Conservation (phyloP, 2,329 filamentous ascomycete species). For the Penicillium janthinellum region DNA sequence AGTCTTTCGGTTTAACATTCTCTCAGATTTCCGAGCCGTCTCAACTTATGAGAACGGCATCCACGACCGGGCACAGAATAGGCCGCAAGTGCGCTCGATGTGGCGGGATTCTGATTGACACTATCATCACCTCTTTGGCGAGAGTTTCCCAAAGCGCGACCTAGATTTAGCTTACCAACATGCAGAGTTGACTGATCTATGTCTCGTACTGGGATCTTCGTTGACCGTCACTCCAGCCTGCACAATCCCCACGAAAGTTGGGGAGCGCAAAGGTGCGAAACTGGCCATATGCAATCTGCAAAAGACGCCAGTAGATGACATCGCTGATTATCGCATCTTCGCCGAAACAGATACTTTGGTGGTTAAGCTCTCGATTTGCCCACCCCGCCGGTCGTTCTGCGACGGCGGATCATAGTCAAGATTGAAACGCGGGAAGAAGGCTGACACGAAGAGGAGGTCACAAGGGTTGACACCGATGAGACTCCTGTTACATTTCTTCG, state of each 20-base stretch:
- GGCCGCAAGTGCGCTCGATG: constrained; percentile 45
- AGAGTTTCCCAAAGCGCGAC: constrained; percentile 20
- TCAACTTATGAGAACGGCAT: constrained; percentile 46
- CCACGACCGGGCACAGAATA: constrained; percentile 48
- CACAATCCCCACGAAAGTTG: constrained; percentile 40
- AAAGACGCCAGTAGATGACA: constrained; percentile 43
- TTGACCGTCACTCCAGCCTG: constrained; percentile 49
- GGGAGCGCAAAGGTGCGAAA: constrained; percentile 28
- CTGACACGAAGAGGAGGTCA: constrained; percentile 4
- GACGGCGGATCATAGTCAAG: constrained; percentile 4
- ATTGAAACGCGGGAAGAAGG: constrained; percentile 6
- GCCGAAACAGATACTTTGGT: constrained; percentile 5
- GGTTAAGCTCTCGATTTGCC: neutral
- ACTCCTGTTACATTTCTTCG: constrained; percentile 11
- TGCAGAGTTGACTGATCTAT: constrained; percentile 48
- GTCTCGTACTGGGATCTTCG: constrained; percentile 51
- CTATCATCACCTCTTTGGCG: too few species aligned
- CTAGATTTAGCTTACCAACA: constrained; percentile 35
- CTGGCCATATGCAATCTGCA: constrained; percentile 54
- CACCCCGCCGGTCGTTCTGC: constrained; percentile 4
- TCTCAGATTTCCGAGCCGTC: constrained; percentile 16
- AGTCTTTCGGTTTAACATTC: neutral
- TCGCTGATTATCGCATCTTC: constrained; percentile 39
- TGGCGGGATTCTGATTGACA: too few species aligned
- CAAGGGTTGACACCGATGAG: constrained; percentile 5